Percentiles rank a stretch among this genome's conserved stretches.
phyloP scores from a whole-genome alignment of 306 rosid genomes.

The Acacia melanoxylon region DNA sequence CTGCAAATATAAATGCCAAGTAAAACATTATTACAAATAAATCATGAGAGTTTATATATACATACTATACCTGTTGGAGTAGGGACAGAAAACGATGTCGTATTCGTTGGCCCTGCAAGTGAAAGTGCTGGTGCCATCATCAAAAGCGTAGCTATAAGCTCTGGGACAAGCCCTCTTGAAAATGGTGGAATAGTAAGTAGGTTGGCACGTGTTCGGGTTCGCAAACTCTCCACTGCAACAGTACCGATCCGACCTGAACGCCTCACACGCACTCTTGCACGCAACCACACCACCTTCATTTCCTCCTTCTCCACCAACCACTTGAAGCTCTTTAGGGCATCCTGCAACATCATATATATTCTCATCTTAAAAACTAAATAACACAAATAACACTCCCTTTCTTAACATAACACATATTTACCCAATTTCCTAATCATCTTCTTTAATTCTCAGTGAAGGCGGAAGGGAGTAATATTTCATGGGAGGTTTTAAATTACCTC shows the following conservation, averaged over 20 bases:
- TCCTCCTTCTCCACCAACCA: constrained; percentile 50
- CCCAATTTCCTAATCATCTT: no score
- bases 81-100: constrained; percentile 75
- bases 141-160: constrained; percentile 91
- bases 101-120: constrained; percentile 86
- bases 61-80: constrained; percentile 38
- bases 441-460: no score
- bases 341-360: constrained; percentile 37
- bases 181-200: constrained; percentile 70
- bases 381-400: no score
- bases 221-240: constrained; percentile 88
- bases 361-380: not conserved
- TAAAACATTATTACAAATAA: no score
- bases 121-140: constrained; percentile 88
- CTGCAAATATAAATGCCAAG: constrained; percentile 35
- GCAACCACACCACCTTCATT: constrained; percentile 61
- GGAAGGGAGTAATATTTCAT: not conserved
- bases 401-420: no score
- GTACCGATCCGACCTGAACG: constrained; percentile 74
- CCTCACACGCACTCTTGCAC: constrained; percentile 91
- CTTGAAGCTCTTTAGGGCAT: constrained; percentile 96
- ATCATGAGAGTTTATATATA: no score
- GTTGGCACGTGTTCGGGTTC: constrained; percentile 79
- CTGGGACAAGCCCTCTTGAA: constrained; percentile 91
- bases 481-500: constrained; percentile 38